Percentiles rank a stretch among this genome's conserved stretches.
Conservation (phyloP, 768 basidiomycete genomes). For the Cystobasidium onofrii region DNA sequence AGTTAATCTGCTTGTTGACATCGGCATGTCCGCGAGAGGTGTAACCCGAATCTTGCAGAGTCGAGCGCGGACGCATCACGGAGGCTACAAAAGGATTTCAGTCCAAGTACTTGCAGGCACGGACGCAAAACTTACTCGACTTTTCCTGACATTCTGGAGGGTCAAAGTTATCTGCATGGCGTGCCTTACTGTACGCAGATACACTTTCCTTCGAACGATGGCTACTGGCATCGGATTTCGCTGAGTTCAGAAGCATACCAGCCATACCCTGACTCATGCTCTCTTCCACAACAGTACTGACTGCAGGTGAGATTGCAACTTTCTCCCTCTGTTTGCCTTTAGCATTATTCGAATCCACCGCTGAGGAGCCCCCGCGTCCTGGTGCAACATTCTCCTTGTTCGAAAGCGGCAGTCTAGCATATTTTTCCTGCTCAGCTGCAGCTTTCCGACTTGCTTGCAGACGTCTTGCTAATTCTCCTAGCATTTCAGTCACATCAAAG, state of each 20-base stretch:
- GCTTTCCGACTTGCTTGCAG: constrained; percentile 1
- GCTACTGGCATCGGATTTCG: background rate
- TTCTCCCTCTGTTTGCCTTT: constrained; percentile 5
- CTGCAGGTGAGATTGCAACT: background rate
- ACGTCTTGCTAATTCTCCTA: constrained; percentile 1
- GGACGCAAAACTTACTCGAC: too few relatives aligned
- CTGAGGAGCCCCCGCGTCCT: background rate
- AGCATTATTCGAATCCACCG: background rate
- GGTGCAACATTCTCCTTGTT: background rate
- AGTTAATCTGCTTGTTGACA: background rate
- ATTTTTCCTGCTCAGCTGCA: background rate
- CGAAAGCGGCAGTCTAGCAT: background rate
- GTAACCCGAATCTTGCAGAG: background rate
- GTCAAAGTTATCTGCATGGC: background rate
- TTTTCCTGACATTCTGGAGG: too few relatives aligned
- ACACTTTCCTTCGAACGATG: background rate
- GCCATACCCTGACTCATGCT: constrained; percentile 2
- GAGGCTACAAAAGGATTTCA: background rate
- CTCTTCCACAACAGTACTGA: constrained; percentile 2
- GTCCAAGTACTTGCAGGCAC: too few relatives aligned
- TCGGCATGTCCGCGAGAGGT: background rate
- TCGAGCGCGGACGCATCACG: background rate
- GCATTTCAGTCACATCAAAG: constrained; percentile 2
- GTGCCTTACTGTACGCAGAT: background rate
- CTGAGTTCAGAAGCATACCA: background rate